Conservation (phyloP, 345 rosid genomes). For the Moricandia arvensis region DNA sequence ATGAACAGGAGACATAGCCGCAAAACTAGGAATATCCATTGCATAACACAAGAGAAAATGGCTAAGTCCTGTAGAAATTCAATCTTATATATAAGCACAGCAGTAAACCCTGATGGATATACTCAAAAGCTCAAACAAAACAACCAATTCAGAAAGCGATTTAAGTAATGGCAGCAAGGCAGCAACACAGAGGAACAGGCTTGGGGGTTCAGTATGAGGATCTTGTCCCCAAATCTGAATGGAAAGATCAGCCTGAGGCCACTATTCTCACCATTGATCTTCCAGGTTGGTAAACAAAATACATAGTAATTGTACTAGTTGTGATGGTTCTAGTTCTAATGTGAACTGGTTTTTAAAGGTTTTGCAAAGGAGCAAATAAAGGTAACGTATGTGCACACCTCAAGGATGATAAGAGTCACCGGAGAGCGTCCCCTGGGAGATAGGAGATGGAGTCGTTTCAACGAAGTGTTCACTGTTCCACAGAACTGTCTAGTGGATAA, state of each 20-base stretch:
- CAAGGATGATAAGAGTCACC: conserved; percentile 38
- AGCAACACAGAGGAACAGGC: conserved; percentile 21
- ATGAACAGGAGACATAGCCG: conserved; percentile 31
- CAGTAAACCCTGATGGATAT: conserved; percentile 11
- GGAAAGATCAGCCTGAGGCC: conserved; percentile 49
- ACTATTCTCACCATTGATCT: conserved; percentile 42
- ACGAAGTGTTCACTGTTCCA: conserved; percentile 49
- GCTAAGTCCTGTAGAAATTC: neutral
- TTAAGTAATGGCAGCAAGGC: conserved; percentile 35
- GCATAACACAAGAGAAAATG: conserved; percentile 31
- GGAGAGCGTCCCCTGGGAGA: conserved; percentile 45
- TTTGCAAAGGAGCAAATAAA: conserved; percentile 55
- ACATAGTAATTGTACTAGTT: neutral
- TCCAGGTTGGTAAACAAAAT: conserved; percentile 33
- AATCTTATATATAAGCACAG: conserved; percentile 23
- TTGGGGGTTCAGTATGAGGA: conserved; percentile 40
- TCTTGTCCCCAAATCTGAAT: conserved; percentile 43
- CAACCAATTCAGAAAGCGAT: neutral
- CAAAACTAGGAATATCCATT: conserved; percentile 42
- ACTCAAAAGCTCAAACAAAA: conserved; percentile 7
- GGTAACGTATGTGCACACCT: conserved; percentile 42
- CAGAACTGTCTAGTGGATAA: conserved; percentile 47
- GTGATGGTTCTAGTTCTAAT: neutral
- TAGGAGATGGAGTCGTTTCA: conserved; percentile 46
- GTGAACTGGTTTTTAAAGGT: conserved; percentile 33